Conservation (phyloP, 169 alveolate genomes). For the Eimeria sp. region DNA sequence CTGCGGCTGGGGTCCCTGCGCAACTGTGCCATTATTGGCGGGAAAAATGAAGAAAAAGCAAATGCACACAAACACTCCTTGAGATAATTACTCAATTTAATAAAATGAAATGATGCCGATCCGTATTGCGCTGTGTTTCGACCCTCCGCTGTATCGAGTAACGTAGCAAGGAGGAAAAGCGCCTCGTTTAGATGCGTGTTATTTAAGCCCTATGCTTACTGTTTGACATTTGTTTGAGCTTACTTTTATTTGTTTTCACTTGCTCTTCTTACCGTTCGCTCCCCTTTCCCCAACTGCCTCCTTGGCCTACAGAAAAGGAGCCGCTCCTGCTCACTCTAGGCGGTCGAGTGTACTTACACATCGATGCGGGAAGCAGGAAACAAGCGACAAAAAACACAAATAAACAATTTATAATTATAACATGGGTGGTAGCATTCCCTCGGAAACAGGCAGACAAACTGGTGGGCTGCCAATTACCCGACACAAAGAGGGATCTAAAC, state of each 20-base stretch:
- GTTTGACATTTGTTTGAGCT: neutral
- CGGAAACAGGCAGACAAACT: neutral
- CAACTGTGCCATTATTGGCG: neutral
- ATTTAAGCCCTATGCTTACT: neutral
- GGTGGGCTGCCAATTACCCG: neutral
- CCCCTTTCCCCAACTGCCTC: neutral
- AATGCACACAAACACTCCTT: neutral
- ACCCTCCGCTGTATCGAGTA: neutral
- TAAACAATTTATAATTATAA: neutral
- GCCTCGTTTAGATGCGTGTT: neutral
- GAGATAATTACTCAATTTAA: neutral
- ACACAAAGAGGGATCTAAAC: neutral
- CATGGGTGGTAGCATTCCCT: neutral
- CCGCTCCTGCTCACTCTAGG: neutral
- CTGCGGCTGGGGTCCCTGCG: conserved; percentile 6
- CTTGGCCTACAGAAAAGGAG: neutral
- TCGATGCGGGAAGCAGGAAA: neutral
- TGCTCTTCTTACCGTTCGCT: neutral
- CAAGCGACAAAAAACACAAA: neutral
- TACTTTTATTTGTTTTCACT: neutral
- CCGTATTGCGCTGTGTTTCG: neutral
- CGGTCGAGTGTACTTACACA: conserved; percentile 3
- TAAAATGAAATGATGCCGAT: neutral
- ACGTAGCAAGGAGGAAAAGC: neutral
- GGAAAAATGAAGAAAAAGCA: neutral